These are phyloP conservation scores for Platismatia glauca DNA, from an alignment of 495 filamentous ascomycete genomes.

Conservation along the genomic window DNA sequence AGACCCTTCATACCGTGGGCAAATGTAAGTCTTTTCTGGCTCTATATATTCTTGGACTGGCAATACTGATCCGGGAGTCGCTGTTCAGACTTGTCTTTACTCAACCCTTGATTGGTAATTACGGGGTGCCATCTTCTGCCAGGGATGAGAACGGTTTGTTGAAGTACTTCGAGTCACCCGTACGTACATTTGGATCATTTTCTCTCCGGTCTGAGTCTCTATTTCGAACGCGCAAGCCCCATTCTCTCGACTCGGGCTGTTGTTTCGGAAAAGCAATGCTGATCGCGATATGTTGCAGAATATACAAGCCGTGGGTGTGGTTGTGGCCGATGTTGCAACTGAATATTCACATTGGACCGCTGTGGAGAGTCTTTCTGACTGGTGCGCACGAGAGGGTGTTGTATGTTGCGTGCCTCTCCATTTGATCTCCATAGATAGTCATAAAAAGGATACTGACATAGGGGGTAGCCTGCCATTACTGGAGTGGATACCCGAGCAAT, in stretches of 20 bases:
- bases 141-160: slow-evolving; percentile 34
- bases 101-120: slow-evolving; percentile 97
- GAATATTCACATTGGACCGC: slow-evolving; percentile 98
- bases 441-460: not conserved
- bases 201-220: not conserved
- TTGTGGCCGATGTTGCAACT: slow-evolving; percentile 87
- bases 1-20: slow-evolving; percentile 96
- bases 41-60: slow-evolving; percentile 9
- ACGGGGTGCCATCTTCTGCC: slow-evolving; percentile 75
- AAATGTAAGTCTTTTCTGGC: slow-evolving; percentile 46
- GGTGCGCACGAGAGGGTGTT: slow-evolving; percentile 93
- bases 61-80: not conserved
- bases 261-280: not conserved
- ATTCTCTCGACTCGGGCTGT: not conserved
- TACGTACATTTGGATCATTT: not conserved
- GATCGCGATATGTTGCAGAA: slow-evolving; percentile 30
- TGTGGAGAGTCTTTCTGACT: slow-evolving; percentile 82
- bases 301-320: slow-evolving; percentile 90
- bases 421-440: not conserved
- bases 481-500: slow-evolving; percentile 96
- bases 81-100: slow-evolving; percentile 61
- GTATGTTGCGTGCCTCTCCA: not conserved
- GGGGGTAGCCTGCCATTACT: slow-evolving; percentile 64
- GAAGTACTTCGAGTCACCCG: slow-evolving; percentile 32
- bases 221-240: not conserved